A percentile compares a stretch with the other conserved stretches of the same genome.
Evolutionary conservation across 345 rosid genomes (phyloP).

Genomic region (Punica granatum): DNA sequence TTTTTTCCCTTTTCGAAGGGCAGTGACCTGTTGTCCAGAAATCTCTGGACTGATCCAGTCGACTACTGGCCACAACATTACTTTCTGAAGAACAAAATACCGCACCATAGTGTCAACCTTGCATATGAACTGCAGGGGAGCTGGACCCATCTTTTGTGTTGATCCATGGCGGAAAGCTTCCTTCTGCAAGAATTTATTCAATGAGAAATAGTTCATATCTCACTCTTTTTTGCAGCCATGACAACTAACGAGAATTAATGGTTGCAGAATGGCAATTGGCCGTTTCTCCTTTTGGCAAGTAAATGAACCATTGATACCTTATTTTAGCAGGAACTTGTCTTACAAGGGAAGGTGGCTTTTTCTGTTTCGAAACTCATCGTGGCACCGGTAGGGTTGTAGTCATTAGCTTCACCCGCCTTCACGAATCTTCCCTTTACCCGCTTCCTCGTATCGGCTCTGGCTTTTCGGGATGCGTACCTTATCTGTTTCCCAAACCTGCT

Average conservation of each 20-base stretch:
- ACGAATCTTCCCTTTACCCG: slow-evolving; percentile 93
- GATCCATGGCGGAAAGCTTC: not conserved
- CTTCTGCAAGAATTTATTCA: not conserved
- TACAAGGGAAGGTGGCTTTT: not conserved
- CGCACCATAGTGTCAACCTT: too few relatives aligned
- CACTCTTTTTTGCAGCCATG: too few relatives aligned
- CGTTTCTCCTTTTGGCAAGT: too few relatives aligned
- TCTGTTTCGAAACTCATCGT: not conserved
- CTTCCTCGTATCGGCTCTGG: slow-evolving; percentile 88
- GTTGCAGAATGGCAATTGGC: too few relatives aligned
- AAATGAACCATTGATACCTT: not conserved
- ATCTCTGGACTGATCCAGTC: too few relatives aligned
- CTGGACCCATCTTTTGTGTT: not conserved
- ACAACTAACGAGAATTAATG: too few relatives aligned
- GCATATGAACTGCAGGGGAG: too few relatives aligned
- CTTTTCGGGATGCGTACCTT: slow-evolving; percentile 82
- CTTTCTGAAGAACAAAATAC: too few relatives aligned
- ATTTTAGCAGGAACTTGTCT: slow-evolving; percentile 1
- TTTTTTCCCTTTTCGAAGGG: too few relatives aligned
- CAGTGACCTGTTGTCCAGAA: too few relatives aligned
- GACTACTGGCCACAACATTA: too few relatives aligned
- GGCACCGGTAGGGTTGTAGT: slow-evolving; percentile 46
- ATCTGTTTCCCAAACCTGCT: slow-evolving; percentile 78
- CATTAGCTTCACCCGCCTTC: slow-evolving; percentile 78
- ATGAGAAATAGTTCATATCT: not conserved